phyloP scores from a whole-genome alignment of 1,284 basidiomycete genomes.

The Puccinia horiana region DNA sequence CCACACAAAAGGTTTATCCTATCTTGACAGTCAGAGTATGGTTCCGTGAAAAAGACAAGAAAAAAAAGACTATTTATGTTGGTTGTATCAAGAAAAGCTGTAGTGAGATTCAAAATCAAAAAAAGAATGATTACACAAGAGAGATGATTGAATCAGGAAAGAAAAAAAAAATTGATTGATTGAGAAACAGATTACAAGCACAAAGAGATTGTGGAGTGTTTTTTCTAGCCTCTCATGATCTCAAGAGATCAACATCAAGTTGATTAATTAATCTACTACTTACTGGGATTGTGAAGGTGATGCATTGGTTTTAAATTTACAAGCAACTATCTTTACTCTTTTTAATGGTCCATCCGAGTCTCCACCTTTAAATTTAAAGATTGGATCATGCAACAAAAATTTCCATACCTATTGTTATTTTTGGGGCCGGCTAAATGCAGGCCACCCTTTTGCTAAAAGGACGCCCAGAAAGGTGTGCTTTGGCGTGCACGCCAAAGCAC shows the following conservation, averaged over 20 bases:
- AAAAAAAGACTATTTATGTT: no score
- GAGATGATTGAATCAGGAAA: no score
- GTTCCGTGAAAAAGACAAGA: no score
- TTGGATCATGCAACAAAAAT: slow-evolving; percentile 85
- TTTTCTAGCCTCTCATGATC: not conserved
- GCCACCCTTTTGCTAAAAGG: no score
- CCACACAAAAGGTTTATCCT: no score
- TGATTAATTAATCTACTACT: not conserved
- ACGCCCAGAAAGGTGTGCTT: no score
- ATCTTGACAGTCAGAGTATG: no score
- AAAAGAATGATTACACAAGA: no score
- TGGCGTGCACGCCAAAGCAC: no score
- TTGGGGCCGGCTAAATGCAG: no score
- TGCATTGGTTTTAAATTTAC: slow-evolving; percentile 27
- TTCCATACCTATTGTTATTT: slow-evolving; percentile 73
- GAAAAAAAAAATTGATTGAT: not conserved
- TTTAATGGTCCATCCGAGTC: slow-evolving; percentile 40
- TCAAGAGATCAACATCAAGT: not conserved
- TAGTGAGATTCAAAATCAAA: no score
- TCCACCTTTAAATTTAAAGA: slow-evolving; percentile 85
- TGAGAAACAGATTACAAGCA: not conserved
- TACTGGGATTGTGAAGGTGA: not conserved
- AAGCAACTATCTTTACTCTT: slow-evolving; percentile 41
- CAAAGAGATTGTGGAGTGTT: not conserved
- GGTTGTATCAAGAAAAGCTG: no score